Conservation (phyloP, 2,329 filamentous ascomycete species). For the Ceratocystis eucalypticola region DNA sequence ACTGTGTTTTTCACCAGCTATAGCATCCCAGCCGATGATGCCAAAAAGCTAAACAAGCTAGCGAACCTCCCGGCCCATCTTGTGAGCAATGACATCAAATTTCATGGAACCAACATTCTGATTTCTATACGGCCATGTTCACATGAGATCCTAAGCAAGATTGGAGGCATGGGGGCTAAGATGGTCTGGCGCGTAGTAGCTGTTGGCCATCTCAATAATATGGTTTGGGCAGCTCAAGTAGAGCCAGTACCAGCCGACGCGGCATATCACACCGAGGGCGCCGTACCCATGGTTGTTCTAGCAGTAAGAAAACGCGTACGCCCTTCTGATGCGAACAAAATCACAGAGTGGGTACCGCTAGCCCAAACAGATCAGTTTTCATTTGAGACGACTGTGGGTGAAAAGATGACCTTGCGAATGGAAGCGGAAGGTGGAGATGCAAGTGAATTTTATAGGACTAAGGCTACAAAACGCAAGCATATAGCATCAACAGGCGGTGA, state of each 20-base stretch:
- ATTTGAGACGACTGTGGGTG: constrained; percentile 73
- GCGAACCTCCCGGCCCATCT: constrained; percentile 48
- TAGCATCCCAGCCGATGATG: constrained; percentile 59
- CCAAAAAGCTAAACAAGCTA: constrained; percentile 57
- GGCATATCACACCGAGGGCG: constrained; percentile 65
- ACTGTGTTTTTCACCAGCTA: constrained; percentile 89
- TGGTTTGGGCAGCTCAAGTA: constrained; percentile 75
- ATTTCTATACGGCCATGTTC: constrained; percentile 71
- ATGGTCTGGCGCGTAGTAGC: constrained; percentile 74
- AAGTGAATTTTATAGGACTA: constrained; percentile 49
- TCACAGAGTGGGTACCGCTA: constrained; percentile 71
- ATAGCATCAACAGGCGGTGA: constrained; percentile 27
- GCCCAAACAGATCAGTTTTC: constrained; percentile 54
- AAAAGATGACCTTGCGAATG: constrained; percentile 72
- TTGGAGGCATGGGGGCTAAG: constrained; percentile 74
- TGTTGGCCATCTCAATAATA: constrained; percentile 60
- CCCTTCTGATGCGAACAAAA: constrained; percentile 67
- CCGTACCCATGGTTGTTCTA: constrained; percentile 65
- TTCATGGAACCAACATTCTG: constrained; percentile 78
- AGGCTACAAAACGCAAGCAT: constrained; percentile 44
- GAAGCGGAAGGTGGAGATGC: constrained; percentile 55
- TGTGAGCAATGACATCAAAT: constrained; percentile 58
- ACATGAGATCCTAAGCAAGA: constrained; percentile 59
- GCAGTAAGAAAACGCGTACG: constrained; percentile 62
- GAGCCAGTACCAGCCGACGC: constrained; percentile 55